Evolutionary conservation across 306 rosid species (phyloP).

Genomic region (Vicia villosa): DNA sequence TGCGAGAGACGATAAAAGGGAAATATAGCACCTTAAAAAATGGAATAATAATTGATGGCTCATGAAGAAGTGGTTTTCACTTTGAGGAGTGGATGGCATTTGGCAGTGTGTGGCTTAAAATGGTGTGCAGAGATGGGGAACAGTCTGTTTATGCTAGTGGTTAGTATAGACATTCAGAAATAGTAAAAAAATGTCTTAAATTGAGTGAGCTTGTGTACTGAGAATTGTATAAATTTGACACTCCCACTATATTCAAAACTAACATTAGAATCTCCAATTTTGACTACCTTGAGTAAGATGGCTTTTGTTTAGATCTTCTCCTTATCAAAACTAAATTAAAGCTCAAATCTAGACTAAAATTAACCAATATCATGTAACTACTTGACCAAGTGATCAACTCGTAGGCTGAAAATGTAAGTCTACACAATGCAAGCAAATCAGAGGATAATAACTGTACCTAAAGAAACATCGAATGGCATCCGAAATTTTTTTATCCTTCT

Average conservation of each 20-base stretch:
- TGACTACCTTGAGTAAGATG: slow-evolving; percentile 14
- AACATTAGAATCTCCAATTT: slow-evolving; percentile 3
- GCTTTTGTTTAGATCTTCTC: not conserved
- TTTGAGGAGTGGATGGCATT: not conserved
- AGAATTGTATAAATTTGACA: not conserved
- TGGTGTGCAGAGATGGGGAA: not conserved
- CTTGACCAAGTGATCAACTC: slow-evolving; percentile 2
- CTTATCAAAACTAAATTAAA: slow-evolving; percentile 14
- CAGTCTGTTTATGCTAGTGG: not conserved
- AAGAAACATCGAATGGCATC: slow-evolving; percentile 92
- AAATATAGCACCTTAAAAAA: not conserved
- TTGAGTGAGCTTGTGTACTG: not conserved
- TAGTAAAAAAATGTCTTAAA: not conserved
- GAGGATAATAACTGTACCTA: slow-evolving; percentile 53
- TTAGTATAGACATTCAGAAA: not conserved
- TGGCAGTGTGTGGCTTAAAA: not conserved
- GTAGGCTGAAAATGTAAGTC: slow-evolving; percentile 12
- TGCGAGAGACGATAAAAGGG: not conserved
- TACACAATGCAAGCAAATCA: slow-evolving; percentile 13
- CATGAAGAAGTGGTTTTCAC: not conserved
- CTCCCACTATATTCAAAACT: too few relatives aligned
- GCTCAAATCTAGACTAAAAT: slow-evolving; percentile 21
- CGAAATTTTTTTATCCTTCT: slow-evolving; percentile 71
- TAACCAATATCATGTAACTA: slow-evolving; percentile 17
- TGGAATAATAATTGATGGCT: not conserved